phyloP scores from a whole-genome alignment of 345 rosid species.

The Lumnitzera littorea region DNA sequence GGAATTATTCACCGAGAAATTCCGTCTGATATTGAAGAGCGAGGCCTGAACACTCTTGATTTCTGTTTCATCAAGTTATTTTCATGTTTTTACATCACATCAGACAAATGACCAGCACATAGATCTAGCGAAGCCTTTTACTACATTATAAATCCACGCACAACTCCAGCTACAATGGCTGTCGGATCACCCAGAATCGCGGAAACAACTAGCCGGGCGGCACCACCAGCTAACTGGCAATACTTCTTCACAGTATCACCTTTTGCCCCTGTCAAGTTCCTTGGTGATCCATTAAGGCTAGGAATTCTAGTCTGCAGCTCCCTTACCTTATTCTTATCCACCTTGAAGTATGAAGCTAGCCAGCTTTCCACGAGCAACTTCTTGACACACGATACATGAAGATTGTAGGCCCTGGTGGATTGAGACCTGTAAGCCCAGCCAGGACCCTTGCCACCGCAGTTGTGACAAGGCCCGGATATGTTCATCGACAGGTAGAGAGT shows the following conservation, averaged over 20 bases:
- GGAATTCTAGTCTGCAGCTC: slow-evolving; percentile 35
- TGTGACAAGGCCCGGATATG: slow-evolving; percentile 23
- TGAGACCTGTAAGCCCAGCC: slow-evolving; percentile 38
- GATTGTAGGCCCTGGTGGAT: slow-evolving; percentile 34
- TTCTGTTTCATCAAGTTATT: not conserved
- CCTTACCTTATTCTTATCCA: slow-evolving; percentile 19
- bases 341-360: slow-evolving; percentile 22
- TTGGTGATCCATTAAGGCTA: slow-evolving; percentile 13
- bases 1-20: too few relatives aligned
- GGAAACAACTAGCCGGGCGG: slow-evolving; percentile 25
- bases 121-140: not conserved
- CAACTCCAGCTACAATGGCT: slow-evolving; percentile 25
- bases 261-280: slow-evolving; percentile 1
- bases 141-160: slow-evolving; percentile 30
- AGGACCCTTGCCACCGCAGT: slow-evolving; percentile 25
- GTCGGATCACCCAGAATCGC: slow-evolving; percentile 46
- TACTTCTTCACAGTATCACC: slow-evolving; percentile 23
- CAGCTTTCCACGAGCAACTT: slow-evolving; percentile 38
- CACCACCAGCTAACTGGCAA: slow-evolving; percentile 27
- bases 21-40: too few relatives aligned
- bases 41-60: too few relatives aligned
- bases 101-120: not conserved
- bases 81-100: not conserved
- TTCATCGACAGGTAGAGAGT: slow-evolving; percentile 25
- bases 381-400: slow-evolving; percentile 44